Percentiles rank a stretch among this genome's conserved stretches.
phyloP scores from a whole-genome alignment of 306 rosid genomes.

The Senna tora region DNA sequence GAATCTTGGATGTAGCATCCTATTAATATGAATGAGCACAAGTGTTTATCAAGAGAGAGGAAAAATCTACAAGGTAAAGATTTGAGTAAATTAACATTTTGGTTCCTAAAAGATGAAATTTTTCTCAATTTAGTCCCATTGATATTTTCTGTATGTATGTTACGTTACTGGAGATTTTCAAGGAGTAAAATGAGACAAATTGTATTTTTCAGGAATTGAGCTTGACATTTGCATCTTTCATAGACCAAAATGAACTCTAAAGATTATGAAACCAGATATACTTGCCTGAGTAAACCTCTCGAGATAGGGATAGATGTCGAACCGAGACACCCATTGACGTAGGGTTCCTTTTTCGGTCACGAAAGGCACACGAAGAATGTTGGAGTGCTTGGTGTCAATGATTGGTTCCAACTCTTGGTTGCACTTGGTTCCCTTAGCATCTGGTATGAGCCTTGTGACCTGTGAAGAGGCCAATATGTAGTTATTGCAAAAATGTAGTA shows the following conservation, averaged over 20 bases:
- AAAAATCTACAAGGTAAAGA: not conserved
- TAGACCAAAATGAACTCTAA: too few relatives aligned
- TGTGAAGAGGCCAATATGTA: conserved; percentile 33
- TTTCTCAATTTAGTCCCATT: too few relatives aligned
- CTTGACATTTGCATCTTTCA: too few relatives aligned
- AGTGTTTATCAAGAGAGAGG: conserved; percentile 4
- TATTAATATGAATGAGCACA: conserved; percentile 30
- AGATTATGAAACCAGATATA: conserved; percentile 11
- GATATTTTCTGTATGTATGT: too few relatives aligned
- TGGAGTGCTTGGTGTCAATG: conserved; percentile 72
- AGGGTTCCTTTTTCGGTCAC: conserved; percentile 64
- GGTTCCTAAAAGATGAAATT: too few relatives aligned
- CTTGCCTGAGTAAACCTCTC: conserved; percentile 80
- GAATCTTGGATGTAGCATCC: conserved; percentile 75
- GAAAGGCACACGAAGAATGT: conserved; percentile 86
- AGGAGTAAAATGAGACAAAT: too few relatives aligned
- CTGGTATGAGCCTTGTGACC: conserved; percentile 91
- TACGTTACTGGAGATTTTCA: too few relatives aligned
- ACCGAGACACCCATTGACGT: conserved; percentile 86
- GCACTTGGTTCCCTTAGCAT: conserved; percentile 86
- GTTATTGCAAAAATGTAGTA: conserved; percentile 9
- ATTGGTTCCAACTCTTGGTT: conserved; percentile 77
- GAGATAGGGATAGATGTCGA: conserved; percentile 85
- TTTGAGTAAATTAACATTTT: too few relatives aligned
- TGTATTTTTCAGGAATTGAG: too few relatives aligned